These are phyloP conservation scores for Penicillium atrosanguineum DNA, from an alignment of 495 filamentous ascomycete genomes.

Conservation along the genomic window DNA sequence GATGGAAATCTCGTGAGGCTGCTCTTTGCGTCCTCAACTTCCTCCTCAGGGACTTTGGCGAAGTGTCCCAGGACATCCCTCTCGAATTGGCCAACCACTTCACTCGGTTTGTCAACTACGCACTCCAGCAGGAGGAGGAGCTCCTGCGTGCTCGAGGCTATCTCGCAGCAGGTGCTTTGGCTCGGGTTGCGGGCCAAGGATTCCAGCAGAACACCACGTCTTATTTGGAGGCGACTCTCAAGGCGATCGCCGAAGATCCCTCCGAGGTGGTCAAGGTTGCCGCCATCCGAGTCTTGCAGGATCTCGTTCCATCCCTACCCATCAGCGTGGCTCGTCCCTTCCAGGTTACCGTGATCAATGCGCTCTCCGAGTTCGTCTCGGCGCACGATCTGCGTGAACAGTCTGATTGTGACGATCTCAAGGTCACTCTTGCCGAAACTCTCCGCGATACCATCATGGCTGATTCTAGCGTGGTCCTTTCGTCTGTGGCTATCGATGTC, in stretches of 20 bases:
- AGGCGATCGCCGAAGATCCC: slow-evolving; percentile 68
- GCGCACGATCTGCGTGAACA: slow-evolving; percentile 77
- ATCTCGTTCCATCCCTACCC: slow-evolving; percentile 64
- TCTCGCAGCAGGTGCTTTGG: slow-evolving; percentile 74
- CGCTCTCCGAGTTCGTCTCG: slow-evolving; percentile 74
- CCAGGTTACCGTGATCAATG: slow-evolving; percentile 70
- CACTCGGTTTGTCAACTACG: slow-evolving; percentile 72
- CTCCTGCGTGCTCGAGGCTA: slow-evolving; percentile 84
- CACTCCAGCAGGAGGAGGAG: slow-evolving; percentile 63
- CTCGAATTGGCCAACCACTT: slow-evolving; percentile 66
- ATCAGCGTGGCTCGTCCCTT: slow-evolving; percentile 52
- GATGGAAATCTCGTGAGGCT: slow-evolving; percentile 71
- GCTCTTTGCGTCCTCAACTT: slow-evolving; percentile 78
- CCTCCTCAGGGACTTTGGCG: slow-evolving; percentile 75
- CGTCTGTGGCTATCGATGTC: slow-evolving; percentile 71
- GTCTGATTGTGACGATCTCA: slow-evolving; percentile 82
- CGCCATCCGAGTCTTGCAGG: slow-evolving; percentile 84
- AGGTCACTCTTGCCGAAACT: slow-evolving; percentile 87
- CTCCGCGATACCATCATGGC: slow-evolving; percentile 78
- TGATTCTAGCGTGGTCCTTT: slow-evolving; percentile 69
- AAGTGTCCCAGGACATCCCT: slow-evolving; percentile 64
- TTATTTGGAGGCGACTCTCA: slow-evolving; percentile 73
- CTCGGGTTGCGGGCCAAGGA: slow-evolving; percentile 52
- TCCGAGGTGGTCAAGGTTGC: slow-evolving; percentile 89
- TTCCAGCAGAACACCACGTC: slow-evolving; percentile 52